Percentiles rank a stretch among this genome's conserved stretches.
These are phyloP conservation scores for Cyclotella kingstonii DNA, from an alignment of 108 stramenopile genomes.

Conservation along the genomic window DNA sequence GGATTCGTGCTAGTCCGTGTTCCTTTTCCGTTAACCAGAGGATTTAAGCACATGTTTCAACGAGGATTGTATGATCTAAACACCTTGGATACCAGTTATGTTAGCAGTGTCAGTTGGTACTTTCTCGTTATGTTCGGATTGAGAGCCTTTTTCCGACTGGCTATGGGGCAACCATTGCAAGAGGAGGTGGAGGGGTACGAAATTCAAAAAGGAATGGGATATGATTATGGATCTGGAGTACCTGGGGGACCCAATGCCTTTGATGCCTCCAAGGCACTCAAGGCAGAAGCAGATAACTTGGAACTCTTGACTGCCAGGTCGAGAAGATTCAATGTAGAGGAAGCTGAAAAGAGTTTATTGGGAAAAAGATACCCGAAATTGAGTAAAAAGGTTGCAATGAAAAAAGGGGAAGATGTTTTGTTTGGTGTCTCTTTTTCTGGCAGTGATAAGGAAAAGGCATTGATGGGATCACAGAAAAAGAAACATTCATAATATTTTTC, in stretches of 20 bases:
- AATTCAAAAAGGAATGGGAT: conserved; percentile 53
- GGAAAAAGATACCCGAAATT: conserved; percentile 74
- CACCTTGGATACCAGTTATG: conserved; percentile 93
- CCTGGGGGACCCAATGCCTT: conserved; percentile 64
- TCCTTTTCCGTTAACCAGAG: conserved; percentile 91
- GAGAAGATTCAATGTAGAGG: conserved; percentile 62
- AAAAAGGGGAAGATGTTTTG: conserved; percentile 31
- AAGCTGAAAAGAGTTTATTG: conserved; percentile 72
- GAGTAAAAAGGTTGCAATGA: conserved; percentile 17
- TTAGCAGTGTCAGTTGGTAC: conserved; percentile 91
- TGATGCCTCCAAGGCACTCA: conserved; percentile 60
- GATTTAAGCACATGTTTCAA: conserved; percentile 98
- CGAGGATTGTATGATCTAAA: conserved; percentile 85
- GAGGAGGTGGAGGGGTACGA: conserved; percentile 57
- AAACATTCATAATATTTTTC: conserved; percentile 9
- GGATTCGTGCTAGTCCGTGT: conserved; percentile 93
- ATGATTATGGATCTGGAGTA: conserved; percentile 23
- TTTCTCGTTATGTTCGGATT: conserved; percentile 98
- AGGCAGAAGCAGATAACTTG: conserved; percentile 81
- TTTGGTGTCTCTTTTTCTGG: conserved; percentile 23
- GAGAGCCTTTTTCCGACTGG: conserved; percentile 86
- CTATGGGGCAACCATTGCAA: conserved; percentile 84
- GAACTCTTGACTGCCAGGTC: conserved; percentile 68
- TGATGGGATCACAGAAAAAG: conserved; percentile 10
- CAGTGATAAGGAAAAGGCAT: conserved; percentile 7